Conservation (phyloP, 345 rosid species). For the Lagerstroemia speciosa region DNA sequence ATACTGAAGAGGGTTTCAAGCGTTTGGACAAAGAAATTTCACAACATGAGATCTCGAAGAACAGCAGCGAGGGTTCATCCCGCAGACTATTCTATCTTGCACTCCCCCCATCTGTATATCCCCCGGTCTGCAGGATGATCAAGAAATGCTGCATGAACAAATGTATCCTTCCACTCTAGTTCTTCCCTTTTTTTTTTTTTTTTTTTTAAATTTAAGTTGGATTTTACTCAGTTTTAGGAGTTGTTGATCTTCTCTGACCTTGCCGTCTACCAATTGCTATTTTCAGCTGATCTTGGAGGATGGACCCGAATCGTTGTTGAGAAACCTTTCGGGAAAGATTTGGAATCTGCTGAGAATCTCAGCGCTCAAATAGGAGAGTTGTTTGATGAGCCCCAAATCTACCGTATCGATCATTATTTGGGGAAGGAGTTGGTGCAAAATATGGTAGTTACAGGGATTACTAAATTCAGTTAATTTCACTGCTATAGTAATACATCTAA, state of each 20-base stretch:
- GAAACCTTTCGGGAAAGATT: conserved; percentile 92
- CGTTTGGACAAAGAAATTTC: conserved; percentile 64
- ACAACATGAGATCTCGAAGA: conserved; percentile 58
- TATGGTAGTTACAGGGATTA: conserved; percentile 44
- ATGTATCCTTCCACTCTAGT: conserved; percentile 33
- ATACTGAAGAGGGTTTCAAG: conserved; percentile 68
- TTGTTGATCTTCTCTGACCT: background rate
- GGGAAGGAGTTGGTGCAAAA: conserved; percentile 98
- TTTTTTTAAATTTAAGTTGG: background rate
- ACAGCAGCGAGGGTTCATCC: conserved; percentile 58
- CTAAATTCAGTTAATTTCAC: background rate
- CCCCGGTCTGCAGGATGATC: conserved; percentile 89
- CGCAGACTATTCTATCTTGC: conserved; percentile 90
- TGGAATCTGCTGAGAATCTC: conserved; percentile 79
- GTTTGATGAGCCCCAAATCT: conserved; percentile 88
- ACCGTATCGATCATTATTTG: conserved; percentile 90
- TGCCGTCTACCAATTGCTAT: background rate
- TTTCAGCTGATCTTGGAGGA: conserved; percentile 89
- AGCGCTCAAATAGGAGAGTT: conserved; percentile 80
- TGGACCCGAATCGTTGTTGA: conserved; percentile 96
- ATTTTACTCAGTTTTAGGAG: background rate
- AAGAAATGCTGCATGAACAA: conserved; percentile 69
- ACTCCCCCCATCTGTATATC: conserved; percentile 95
- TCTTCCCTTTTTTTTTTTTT: too few relatives aligned
- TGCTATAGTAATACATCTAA: conserved; percentile 6